A percentile compares a stretch with the other conserved stretches of the same genome.
Conservation (phyloP, 116 monocot species). For the Phalaenopsis hybrid region DNA sequence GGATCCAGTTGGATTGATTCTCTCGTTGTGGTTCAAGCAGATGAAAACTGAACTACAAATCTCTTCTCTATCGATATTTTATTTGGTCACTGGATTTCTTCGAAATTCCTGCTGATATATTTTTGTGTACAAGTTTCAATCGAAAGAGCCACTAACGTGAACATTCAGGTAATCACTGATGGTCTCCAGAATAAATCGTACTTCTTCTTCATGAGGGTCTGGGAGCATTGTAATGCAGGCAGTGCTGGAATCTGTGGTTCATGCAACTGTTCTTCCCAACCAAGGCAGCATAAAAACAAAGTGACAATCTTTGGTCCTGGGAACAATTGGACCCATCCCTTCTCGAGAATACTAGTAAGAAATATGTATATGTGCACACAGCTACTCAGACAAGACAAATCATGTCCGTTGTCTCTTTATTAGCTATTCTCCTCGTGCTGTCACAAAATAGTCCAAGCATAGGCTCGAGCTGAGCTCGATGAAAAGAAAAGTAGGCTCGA, state of each 20-base stretch:
- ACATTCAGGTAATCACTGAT: constrained; percentile 89
- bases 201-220: constrained; percentile 96
- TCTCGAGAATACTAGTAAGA: constrained; percentile 98
- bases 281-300: constrained; percentile 94
- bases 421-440: constrained; percentile 72
- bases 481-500: not conserved
- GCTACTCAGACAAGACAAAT: constrained; percentile 83
- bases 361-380: constrained; percentile 90
- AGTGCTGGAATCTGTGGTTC: constrained; percentile 88
- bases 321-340: constrained; percentile 96
- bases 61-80: too few species aligned
- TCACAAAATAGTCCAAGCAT: constrained; percentile 82
- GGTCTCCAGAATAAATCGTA: constrained; percentile 92
- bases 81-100: too few species aligned
- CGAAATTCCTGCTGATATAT: too few species aligned
- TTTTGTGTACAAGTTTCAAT: not conserved
- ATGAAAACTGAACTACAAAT: too few species aligned
- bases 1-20: too few species aligned
- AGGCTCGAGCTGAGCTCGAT: too few species aligned
- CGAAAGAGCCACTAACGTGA: constrained; percentile 38
- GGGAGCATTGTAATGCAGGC: constrained; percentile 73
- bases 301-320: constrained; percentile 94
- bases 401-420: constrained; percentile 55
- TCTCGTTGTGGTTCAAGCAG: too few species aligned
- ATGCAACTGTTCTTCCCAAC: constrained; percentile 91